Percentiles rank a stretch among this genome's conserved stretches.
These are phyloP conservation scores for Parathielavia appendiculata DNA, from an alignment of 495 filamentous ascomycete genomes.

Conservation along the genomic window DNA sequence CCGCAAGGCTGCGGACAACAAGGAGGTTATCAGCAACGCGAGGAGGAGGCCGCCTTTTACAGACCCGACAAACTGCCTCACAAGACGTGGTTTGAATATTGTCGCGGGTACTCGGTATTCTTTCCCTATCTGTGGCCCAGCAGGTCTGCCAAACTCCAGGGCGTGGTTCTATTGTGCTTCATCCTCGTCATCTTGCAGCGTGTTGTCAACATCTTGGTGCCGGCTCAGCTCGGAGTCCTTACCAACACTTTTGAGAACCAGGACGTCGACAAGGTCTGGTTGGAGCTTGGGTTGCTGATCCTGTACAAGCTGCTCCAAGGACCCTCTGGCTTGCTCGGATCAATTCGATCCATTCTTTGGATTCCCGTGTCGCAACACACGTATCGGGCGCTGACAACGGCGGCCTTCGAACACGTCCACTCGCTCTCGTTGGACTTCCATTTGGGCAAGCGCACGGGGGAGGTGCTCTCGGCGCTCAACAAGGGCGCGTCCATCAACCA, in stretches of 20 bases:
- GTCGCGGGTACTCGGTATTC: slow-evolving; percentile 80
- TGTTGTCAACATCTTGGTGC: slow-evolving; percentile 74
- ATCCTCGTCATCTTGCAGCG: slow-evolving; percentile 69
- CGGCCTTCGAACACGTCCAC: slow-evolving; percentile 96
- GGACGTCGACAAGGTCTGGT: slow-evolving; percentile 26
- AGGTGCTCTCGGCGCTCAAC: slow-evolving; percentile 89
- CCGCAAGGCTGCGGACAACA: slow-evolving; percentile 25
- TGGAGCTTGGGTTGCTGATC: slow-evolving; percentile 69
- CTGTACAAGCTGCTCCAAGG: slow-evolving; percentile 82
- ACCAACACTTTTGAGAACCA: slow-evolving; percentile 55
- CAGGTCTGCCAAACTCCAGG: slow-evolving; percentile 64
- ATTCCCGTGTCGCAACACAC: slow-evolving; percentile 95
- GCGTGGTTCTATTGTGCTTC: slow-evolving; percentile 75
- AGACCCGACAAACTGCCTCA: slow-evolving; percentile 43
- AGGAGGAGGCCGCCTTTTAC: slow-evolving; percentile 49
- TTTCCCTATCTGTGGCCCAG: slow-evolving; percentile 93
- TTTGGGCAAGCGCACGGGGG: slow-evolving; percentile 91
- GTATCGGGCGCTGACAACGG: slow-evolving; percentile 87
- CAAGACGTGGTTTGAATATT: slow-evolving; percentile 62
- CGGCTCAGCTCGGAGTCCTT: slow-evolving; percentile 67
- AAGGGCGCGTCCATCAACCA: slow-evolving; percentile 95
- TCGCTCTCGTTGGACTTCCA: slow-evolving; percentile 93
- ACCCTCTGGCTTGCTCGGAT: slow-evolving; percentile 77
- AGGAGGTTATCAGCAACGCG: slow-evolving; percentile 33
- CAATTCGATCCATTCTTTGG: slow-evolving; percentile 77